Conservation (phyloP, 768 basidiomycete species). For the Pholiota conissans region DNA sequence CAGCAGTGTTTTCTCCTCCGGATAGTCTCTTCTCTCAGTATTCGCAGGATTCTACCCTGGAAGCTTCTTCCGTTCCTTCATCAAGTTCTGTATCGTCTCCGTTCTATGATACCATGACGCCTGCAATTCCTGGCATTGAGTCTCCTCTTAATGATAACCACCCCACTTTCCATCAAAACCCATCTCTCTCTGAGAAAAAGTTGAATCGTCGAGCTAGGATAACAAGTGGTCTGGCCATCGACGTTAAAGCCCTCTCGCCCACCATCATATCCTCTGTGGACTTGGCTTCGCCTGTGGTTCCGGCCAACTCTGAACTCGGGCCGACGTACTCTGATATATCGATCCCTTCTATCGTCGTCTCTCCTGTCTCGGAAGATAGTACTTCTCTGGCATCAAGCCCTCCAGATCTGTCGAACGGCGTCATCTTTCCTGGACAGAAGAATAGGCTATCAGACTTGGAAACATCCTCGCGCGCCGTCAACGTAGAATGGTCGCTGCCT, state of each 20-base stretch:
- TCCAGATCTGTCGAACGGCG: not conserved
- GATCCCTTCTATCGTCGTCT: not conserved
- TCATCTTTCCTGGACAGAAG: too few species aligned
- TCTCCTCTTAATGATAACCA: not conserved
- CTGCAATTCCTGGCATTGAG: not conserved
- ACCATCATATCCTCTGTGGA: not conserved
- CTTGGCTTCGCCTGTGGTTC: not conserved
- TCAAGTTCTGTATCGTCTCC: conserved; percentile 1
- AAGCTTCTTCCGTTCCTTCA: not conserved
- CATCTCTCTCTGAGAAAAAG: not conserved
- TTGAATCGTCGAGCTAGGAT: not conserved
- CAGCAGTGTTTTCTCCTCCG: not conserved
- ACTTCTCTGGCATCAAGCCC: not conserved
- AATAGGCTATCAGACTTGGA: too few species aligned
- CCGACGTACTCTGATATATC: not conserved
- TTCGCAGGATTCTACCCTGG: not conserved
- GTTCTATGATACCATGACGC: not conserved
- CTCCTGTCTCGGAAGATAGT: not conserved
- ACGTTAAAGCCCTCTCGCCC: not conserved
- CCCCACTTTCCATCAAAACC: not conserved
- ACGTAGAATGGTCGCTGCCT: not conserved
- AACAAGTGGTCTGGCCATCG: conserved; percentile 1
- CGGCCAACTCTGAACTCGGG: not conserved
- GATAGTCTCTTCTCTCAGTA: not conserved
- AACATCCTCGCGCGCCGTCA: not conserved